Percentiles rank a stretch among this genome's conserved stretches.
Conservation (phyloP, 208 protist genomes). For the Angomonas deanei region DNA sequence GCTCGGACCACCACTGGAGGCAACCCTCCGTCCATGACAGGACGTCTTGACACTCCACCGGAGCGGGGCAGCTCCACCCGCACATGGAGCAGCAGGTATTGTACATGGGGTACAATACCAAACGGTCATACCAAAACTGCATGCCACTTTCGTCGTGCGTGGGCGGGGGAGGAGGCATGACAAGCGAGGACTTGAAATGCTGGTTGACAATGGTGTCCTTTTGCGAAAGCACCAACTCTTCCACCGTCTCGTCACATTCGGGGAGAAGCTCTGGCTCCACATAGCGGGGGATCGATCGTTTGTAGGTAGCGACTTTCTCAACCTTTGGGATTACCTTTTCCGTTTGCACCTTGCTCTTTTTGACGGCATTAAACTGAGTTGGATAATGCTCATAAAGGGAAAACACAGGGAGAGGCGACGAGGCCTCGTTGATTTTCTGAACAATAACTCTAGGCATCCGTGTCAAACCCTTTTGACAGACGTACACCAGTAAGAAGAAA, state of each 20-base stretch:
- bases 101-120: neutral
- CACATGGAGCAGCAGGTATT: conserved; percentile 2
- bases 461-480: neutral
- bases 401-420: too few relatives aligned
- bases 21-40: conserved; percentile 8
- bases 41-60: neutral
- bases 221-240: neutral
- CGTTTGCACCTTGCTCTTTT: too few relatives aligned
- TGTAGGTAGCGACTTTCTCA: too few relatives aligned
- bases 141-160: neutral
- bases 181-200: conserved; percentile 6
- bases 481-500: neutral
- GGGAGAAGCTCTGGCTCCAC: too few relatives aligned
- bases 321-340: too few relatives aligned
- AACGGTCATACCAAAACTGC: conserved; percentile 12
- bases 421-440: too few relatives aligned
- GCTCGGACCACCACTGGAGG: conserved; percentile 8
- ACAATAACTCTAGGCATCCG: too few relatives aligned
- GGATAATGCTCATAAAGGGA: too few relatives aligned
- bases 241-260: neutral
- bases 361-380: too few relatives aligned
- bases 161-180: conserved; percentile 12
- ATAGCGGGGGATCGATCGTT: too few relatives aligned
- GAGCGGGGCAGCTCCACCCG: neutral
- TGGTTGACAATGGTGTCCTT: conserved; percentile 10